Percentiles rank a stretch among this genome's conserved stretches.
phyloP scores from a whole-genome alignment of 495 filamentous ascomycete genomes.

The Diplogelasinospora grovesii region DNA sequence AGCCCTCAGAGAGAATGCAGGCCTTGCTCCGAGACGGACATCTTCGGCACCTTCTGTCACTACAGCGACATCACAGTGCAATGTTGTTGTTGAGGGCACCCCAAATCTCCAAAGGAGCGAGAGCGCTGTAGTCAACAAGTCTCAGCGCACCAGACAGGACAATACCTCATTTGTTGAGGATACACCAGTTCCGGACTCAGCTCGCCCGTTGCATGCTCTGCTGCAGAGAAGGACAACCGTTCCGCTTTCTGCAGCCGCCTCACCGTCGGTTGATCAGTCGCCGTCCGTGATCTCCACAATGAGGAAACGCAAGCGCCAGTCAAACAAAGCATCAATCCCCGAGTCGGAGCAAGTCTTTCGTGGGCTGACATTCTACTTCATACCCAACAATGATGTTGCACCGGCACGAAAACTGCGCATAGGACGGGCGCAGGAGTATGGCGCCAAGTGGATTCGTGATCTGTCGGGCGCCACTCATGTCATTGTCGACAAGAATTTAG shows the following conservation, averaged over 20 bases:
- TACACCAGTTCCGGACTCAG: constrained; percentile 16
- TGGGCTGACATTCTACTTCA: constrained; percentile 63
- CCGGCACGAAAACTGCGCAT: constrained; percentile 63
- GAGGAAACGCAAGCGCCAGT: constrained; percentile 46
- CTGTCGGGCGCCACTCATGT: constrained; percentile 56
- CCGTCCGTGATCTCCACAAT: constrained; percentile 16
- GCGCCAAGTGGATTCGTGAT: constrained; percentile 47
- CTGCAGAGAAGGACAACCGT: constrained; percentile 19
- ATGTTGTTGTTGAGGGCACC: constrained; percentile 16
- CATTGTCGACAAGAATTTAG: constrained; percentile 67
- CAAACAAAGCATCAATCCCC: constrained; percentile 37
- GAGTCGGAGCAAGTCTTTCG: constrained; percentile 61
- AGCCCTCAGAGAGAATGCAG: neutral
- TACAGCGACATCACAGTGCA: neutral
- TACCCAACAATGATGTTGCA: constrained; percentile 70
- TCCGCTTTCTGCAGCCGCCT: constrained; percentile 6
- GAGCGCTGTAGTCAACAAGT: neutral
- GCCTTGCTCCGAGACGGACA: constrained; percentile 5
- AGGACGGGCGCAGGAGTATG: constrained; percentile 65
- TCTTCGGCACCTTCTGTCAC: constrained; percentile 10
- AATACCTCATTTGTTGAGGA: constrained; percentile 15
- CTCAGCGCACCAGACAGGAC: neutral
- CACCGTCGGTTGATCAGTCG: constrained; percentile 11
- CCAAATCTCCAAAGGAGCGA: constrained; percentile 4
- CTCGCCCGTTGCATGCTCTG: constrained; percentile 5